Evolutionary conservation across 164 flowering plant genomes (phyloP), one percentile per base, ranked within the genome.

Genomic region (Tetracentron sinense): DNA sequence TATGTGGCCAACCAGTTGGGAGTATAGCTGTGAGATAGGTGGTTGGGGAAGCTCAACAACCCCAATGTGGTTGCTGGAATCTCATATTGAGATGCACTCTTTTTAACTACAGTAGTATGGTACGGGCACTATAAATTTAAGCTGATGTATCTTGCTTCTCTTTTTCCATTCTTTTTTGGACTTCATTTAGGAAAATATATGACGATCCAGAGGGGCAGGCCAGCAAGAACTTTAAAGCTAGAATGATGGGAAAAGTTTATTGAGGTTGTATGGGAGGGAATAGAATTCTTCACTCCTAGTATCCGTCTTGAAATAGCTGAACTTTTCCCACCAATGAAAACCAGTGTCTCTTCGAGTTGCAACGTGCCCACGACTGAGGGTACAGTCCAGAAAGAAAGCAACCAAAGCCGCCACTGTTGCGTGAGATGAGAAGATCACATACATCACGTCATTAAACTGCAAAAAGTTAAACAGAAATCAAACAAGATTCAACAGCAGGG

Each of bases 241-340:
- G 50, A 76, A 42, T 22, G 97, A 85, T 16, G 99, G 99, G 81
- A 95, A 95, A 66, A 79, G 81, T 69, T 84, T 88, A 69, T 83
- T 82, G 2, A 95, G 89, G 54, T 81, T 83, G 69, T 49, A 83
- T 16, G 99, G 99, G 54, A 95, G 81, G 1, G 88, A 72, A 63
- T 92, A 95, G 52, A 95, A 92, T 61, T 95, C 99, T 30, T 76
- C 97, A 44, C 85, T 91, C 53, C 97, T 81, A 0, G 79, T 55
- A 54, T 95, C 99, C 0, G 72, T 35, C n/a, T 70, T 70, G 66
- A 73, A 92, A 31, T 54, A 42, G 58, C 80, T 77, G 77, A 84
- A 92, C 81, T 77, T 89, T 27, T 54, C 88, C 99, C 96, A 92
- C 96, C 97, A 95, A 28, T 88, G 92, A 70, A 84, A 73, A 11